phyloP scores from a whole-genome alignment of 805 yeast genomes.

The Candida ulmi region DNA sequence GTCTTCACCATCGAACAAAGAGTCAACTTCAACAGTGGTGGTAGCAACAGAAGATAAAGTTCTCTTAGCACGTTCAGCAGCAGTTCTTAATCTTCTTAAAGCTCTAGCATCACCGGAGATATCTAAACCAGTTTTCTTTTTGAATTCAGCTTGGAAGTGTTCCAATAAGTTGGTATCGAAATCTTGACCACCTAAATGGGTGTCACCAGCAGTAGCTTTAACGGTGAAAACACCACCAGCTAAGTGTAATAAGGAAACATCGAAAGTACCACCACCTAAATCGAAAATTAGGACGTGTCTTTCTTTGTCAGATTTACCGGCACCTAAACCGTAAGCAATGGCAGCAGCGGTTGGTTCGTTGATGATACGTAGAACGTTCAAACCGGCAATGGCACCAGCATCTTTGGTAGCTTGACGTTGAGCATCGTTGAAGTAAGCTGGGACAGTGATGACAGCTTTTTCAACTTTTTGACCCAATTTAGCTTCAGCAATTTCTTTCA shows the following conservation, averaged over 20 bases:
- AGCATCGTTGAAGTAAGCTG: slow-evolving; percentile 77
- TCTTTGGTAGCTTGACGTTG: slow-evolving; percentile 81
- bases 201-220: slow-evolving; percentile 98
- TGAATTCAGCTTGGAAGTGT: slow-evolving; percentile 90
- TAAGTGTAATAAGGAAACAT: slow-evolving; percentile 87
- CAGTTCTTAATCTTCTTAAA: slow-evolving; percentile 96
- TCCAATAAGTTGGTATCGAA: slow-evolving; percentile 94
- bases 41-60: slow-evolving; percentile 94
- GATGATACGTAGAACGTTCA: slow-evolving; percentile 70
- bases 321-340: slow-evolving; percentile 97
- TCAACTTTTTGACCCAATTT: slow-evolving; percentile 66
- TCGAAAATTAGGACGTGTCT: slow-evolving; percentile 89
- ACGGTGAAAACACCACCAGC: slow-evolving; percentile 97
- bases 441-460: slow-evolving; percentile 74
- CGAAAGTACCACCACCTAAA: slow-evolving; percentile 99
- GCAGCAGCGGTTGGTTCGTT: slow-evolving; percentile 96
- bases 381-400: slow-evolving; percentile 77
- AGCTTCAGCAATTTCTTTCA: slow-evolving; percentile 80
- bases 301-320: slow-evolving; percentile 75
- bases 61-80: slow-evolving; percentile 99
- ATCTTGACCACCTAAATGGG: slow-evolving; percentile 99
- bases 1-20: slow-evolving; percentile 92
- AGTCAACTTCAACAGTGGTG: slow-evolving; percentile 95
- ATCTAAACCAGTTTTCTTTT: slow-evolving; percentile 91
- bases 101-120: slow-evolving; percentile 91